Base-by-base conservation (phyloP, 2,329 filamentous ascomycete genomes). In the Pseudopithomyces maydicus region DNA sequence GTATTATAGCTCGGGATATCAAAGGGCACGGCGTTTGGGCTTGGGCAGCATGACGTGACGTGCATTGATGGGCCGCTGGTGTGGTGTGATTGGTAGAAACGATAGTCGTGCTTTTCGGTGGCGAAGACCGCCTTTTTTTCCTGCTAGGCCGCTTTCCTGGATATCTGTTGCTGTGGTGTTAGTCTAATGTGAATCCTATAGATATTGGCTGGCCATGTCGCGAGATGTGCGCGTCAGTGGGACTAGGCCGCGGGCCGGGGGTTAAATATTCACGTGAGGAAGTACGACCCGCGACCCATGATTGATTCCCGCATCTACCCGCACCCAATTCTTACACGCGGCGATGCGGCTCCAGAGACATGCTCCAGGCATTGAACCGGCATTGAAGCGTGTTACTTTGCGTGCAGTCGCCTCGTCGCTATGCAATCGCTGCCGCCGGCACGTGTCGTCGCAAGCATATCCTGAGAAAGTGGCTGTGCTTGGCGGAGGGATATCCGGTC, bases 401-500 rank as follows among this genome's bases (percentile, higher is more conserved):
- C 65, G 65, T 35, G 57, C 66, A 23, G 44, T 58, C 22, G 63
- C 64, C 32, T 56, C 64, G 19, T 61, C 62, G 46, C 65, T 65
- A 64, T 64, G 59, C 61, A 59, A 45, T 64, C 61, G 51, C 57
- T 64, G 55, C 49, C 62, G 55, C 61, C 65, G 54, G 41, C 52
- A 62, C 54, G 59, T 56, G 20, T 63, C 68, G 20, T 59, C 67
- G 11, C 48, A 68, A 15, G 52, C 67, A 17, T 63, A 67, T 51
- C 74, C 71, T 57, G 66, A 74, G 53, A 63, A 79, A 55, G 75
- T 82, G 57, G 77, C 83, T 61, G 79, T 85, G 53, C 72, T 85
- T 44, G 82, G 82, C 38, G 81, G 79, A 7, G 82, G 82, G 22
- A 80, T 83, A 23, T 78, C 81, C 17, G 83, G 82, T 36, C 76